Evolutionary conservation across 2,329 filamentous ascomycete genomes (phyloP).

Genomic region (Pseudogymnoascus sp.): DNA sequence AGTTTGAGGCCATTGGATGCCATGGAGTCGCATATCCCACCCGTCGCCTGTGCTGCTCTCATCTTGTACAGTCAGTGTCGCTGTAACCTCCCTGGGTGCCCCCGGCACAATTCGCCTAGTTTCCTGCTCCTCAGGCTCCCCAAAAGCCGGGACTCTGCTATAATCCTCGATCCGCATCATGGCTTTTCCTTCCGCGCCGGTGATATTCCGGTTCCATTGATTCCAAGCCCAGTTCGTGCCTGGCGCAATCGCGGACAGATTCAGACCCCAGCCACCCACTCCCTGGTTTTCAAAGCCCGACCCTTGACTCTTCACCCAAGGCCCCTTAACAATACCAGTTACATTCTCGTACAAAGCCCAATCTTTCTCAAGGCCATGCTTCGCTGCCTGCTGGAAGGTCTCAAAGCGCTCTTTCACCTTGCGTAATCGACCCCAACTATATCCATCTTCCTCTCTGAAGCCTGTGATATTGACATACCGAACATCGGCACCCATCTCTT

Average conservation of each 20-base stretch:
- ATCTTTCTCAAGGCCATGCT: conserved; percentile 10
- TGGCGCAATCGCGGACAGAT: conserved; percentile 59
- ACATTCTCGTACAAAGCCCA: conserved; percentile 29
- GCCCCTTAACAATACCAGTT: conserved; percentile 28
- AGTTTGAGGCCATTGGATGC: conserved; percentile 77
- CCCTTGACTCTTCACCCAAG: conserved; percentile 24
- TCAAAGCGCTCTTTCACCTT: conserved; percentile 59
- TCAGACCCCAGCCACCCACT: conserved; percentile 41
- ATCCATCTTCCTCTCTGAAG: conserved; percentile 65
- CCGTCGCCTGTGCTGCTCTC: conserved; percentile 61
- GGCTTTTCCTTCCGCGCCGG: conserved; percentile 63
- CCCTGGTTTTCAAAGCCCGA: conserved; percentile 2
- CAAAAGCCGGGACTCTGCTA: conserved; percentile 14
- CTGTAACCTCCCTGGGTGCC: conserved; percentile 55
- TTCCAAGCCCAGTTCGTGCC: conserved; percentile 57
- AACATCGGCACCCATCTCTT: conserved; percentile 16
- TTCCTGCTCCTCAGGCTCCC: conserved; percentile 26
- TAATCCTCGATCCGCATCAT: conserved; percentile 58
- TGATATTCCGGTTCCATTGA: conserved; percentile 75
- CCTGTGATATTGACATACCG: conserved; percentile 68
- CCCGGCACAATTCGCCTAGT: conserved; percentile 18
- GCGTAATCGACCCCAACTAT: conserved; percentile 69
- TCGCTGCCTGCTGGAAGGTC: conserved; percentile 37
- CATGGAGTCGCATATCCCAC: conserved; percentile 75
- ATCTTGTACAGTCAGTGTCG: conserved; percentile 67